Evolutionary conservation across 768 basidiomycete species (phyloP).

Genomic region (Boletus insuetus): DNA sequence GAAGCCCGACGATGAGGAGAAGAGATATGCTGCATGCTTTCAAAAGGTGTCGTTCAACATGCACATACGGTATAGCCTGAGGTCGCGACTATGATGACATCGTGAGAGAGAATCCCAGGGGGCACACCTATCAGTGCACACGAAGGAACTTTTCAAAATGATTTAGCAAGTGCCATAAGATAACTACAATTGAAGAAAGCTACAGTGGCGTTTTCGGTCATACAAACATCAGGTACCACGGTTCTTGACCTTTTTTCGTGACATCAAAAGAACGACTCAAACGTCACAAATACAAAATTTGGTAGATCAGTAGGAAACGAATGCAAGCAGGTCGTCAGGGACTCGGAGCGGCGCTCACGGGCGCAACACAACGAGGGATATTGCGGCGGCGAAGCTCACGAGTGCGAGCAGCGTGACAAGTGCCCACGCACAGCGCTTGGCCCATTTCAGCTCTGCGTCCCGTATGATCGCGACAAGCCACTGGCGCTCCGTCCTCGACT

Average conservation of each 20-base stretch:
- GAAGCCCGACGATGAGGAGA: too few species aligned
- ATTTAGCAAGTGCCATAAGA: too few species aligned
- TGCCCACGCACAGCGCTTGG: conserved; percentile 29
- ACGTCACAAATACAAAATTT: too few species aligned
- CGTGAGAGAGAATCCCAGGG: too few species aligned
- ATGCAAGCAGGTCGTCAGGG: too few species aligned
- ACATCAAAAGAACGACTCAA: background rate
- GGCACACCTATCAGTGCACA: too few species aligned
- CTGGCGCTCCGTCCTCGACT: conserved; percentile 35
- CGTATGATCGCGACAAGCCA: conserved; percentile 34
- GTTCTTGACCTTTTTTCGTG: background rate
- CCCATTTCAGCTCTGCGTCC: conserved; percentile 41
- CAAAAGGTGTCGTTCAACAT: too few species aligned
- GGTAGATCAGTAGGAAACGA: background rate
- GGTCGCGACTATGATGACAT: too few species aligned
- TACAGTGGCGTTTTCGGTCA: background rate
- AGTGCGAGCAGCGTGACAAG: background rate
- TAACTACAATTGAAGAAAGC: background rate
- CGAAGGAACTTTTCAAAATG: too few species aligned
- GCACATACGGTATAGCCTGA: too few species aligned
- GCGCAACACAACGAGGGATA: background rate
- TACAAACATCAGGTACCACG: background rate
- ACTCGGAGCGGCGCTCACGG: background rate
- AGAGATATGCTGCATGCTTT: too few species aligned
- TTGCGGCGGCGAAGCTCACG: background rate